phyloP scores from a whole-genome alignment of 768 basidiomycete species.

The Lyophyllum atratum region DNA sequence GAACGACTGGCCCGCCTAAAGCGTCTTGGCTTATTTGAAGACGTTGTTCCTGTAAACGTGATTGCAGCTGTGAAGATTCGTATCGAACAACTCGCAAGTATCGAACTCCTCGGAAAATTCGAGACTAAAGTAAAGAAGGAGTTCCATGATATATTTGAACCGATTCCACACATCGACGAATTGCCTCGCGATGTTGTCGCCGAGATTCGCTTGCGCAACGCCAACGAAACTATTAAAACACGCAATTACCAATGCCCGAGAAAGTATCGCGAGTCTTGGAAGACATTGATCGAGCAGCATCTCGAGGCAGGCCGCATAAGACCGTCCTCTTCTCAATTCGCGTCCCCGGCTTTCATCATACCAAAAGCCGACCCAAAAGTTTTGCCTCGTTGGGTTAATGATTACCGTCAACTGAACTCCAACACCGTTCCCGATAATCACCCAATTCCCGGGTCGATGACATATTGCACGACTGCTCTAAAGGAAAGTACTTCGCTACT shows the following conservation, averaged over 20 bases:
- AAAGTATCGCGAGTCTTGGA: conserved; percentile 34
- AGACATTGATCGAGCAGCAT: conserved; percentile 32
- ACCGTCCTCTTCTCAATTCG: conserved; percentile 26
- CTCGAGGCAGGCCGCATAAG: conserved; percentile 30
- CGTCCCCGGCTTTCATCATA: conserved; percentile 39
- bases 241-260: conserved; percentile 31
- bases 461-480: no score
- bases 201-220: conserved; percentile 27
- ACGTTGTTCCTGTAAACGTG: not conserved
- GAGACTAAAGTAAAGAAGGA: no score
- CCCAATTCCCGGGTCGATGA: no score
- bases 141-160: conserved; percentile 27
- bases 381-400: conserved; percentile 35
- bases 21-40: not conserved
- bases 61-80: no score
- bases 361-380: no score
- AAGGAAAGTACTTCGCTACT: no score
- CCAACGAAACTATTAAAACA: conserved; percentile 20
- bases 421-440: no score
- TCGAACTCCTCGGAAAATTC: not conserved
- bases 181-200: conserved; percentile 24
- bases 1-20: not conserved
- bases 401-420: no score
- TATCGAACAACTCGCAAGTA: not conserved
- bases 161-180: conserved; percentile 25